Conservation (phyloP, 2,329 filamentous ascomycete species). For the Paracoccidioides lutzii region DNA sequence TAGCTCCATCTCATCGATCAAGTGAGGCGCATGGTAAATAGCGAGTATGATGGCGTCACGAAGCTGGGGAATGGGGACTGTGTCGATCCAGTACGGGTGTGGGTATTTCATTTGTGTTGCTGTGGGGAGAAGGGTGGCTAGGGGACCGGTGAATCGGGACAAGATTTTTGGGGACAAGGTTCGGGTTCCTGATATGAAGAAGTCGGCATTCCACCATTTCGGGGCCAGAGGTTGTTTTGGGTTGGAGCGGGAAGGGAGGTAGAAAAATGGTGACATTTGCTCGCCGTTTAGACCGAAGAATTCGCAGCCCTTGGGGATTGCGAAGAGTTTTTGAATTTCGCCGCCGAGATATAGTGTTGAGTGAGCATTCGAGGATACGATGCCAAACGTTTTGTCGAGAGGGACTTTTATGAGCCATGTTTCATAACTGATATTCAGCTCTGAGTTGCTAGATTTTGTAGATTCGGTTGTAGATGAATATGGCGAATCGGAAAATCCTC, state of each 20-base stretch:
- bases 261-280: conserved; percentile 3
- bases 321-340: not conserved
- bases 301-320: conserved; percentile 1
- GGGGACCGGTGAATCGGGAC: not conserved
- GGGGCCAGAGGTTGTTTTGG: not conserved
- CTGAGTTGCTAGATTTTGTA: not conserved
- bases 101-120: not conserved
- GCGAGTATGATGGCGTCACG: not conserved
- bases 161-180: not conserved
- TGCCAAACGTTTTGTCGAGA: not conserved
- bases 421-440: not conserved
- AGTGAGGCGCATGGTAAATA: not conserved
- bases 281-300: conserved; percentile 1
- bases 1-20: conserved; percentile 1
- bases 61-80: not conserved
- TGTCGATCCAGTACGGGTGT: conserved; percentile 2
- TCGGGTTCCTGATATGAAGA: not conserved
- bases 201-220: conserved; percentile 3
- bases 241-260: conserved; percentile 1
- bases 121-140: not conserved
- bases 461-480: not conserved
- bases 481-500: not conserved
- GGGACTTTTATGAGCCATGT: not conserved
- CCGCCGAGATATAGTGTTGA: not conserved
- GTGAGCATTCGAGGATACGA: not conserved